Percentiles rank a stretch among this genome's conserved stretches.
These are phyloP conservation scores for Arabis alpina DNA, from an alignment of 345 rosid species.

Conservation along the genomic window DNA sequence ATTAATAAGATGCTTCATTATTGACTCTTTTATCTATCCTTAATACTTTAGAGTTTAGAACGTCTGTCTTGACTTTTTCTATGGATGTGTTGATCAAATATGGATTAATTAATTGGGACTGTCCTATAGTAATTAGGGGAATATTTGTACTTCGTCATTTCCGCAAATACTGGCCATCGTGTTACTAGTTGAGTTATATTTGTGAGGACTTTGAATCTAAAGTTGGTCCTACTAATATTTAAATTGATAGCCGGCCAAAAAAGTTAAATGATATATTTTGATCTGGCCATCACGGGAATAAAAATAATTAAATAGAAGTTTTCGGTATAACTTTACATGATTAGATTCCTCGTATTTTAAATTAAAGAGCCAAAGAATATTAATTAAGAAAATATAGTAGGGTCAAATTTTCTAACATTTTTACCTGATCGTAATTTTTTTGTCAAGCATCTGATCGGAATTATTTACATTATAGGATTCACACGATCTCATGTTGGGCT, in stretches of 20 bases:
- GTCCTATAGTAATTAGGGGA: background rate
- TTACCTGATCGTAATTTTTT: background rate
- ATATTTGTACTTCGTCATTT: slow-evolving; percentile 13
- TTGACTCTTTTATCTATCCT: background rate
- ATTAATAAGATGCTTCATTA: slow-evolving; percentile 1
- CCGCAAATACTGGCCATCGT: background rate
- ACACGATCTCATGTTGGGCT: slow-evolving; percentile 2
- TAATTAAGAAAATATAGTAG: background rate
- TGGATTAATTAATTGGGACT: background rate
- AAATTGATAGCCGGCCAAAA: background rate
- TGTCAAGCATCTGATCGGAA: background rate
- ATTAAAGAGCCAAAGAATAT: background rate
- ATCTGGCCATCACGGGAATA: no score
- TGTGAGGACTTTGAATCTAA: background rate
- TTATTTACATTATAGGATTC: background rate
- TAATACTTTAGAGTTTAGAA: background rate
- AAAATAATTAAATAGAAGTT: no score
- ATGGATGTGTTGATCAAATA: slow-evolving; percentile 5
- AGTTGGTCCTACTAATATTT: background rate
- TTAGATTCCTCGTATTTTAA: slow-evolving; percentile 8
- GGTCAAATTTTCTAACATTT: background rate
- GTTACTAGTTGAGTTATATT: background rate
- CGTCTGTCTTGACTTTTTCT: slow-evolving; percentile 25
- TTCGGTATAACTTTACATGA: no score
- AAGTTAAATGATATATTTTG: no score